Evolutionary conservation across 257 asterid species (phyloP).

Genomic region (Pogostemon cablin): DNA sequence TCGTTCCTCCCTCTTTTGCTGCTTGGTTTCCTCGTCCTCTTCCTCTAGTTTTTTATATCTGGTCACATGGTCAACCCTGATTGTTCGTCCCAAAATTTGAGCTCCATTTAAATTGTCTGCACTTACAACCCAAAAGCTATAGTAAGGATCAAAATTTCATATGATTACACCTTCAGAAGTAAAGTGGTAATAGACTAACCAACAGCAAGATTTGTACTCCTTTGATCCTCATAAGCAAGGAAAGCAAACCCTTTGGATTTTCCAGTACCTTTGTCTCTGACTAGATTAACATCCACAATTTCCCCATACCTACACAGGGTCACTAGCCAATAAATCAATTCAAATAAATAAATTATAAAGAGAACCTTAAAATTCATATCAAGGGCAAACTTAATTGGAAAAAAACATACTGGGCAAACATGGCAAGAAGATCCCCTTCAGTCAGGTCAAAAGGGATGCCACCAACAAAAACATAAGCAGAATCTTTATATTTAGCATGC

Average conservation of each 20-base stretch:
- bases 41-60: conserved; percentile 87
- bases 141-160: neutral
- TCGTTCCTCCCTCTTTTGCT: conserved; percentile 87
- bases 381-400: neutral
- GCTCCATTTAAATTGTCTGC: conserved; percentile 91
- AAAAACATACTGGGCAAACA: conserved; percentile 77
- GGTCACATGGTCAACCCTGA: conserved; percentile 84
- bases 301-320: conserved; percentile 75
- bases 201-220: conserved; percentile 92
- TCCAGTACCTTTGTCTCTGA: conserved; percentile 90
- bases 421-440: conserved; percentile 95
- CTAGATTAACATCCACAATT: conserved; percentile 82
- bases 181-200: conserved; percentile 50
- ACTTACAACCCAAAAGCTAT: conserved; percentile 12
- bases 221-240: conserved; percentile 95
- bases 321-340: conserved; percentile 20
- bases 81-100: conserved; percentile 70
- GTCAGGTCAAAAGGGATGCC: conserved; percentile 92
- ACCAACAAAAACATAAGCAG: conserved; percentile 87
- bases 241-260: conserved; percentile 96
- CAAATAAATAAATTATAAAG: neutral
- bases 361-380: too few species aligned
- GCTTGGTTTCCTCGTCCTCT: conserved; percentile 90
- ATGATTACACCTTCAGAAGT: conserved; percentile 5
- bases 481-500: conserved; percentile 93